A percentile compares a stretch with the other conserved stretches of the same genome.
phyloP scores from a whole-genome alignment of 768 basidiomycete species.

The Dioszegia crocea region DNA sequence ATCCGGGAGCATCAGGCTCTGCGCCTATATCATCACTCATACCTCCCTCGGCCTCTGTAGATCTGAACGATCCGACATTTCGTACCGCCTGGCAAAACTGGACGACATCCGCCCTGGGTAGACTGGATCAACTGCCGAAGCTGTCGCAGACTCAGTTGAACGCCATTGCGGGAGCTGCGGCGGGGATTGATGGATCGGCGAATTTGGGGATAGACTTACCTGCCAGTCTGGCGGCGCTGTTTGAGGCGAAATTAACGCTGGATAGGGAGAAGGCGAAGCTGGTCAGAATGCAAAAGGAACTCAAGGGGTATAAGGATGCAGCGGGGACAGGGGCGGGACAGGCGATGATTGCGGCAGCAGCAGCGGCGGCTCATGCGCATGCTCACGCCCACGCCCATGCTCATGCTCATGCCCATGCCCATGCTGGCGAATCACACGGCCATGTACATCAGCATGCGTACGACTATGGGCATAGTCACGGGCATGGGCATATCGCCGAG shows the following conservation, averaged over 20 bases:
- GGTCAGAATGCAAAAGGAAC: constrained; percentile 43
- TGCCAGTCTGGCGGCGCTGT: constrained; percentile 43
- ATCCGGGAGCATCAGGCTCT: background rate
- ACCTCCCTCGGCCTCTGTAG: constrained; percentile 9
- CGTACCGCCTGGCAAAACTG: constrained; percentile 22
- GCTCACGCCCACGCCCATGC: constrained; percentile 21
- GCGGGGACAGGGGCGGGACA: constrained; percentile 4
- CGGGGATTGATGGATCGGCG: constrained; percentile 21
- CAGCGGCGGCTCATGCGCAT: constrained; percentile 15
- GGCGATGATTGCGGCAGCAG: background rate
- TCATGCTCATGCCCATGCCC: constrained; percentile 16
- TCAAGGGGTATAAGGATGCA: constrained; percentile 38
- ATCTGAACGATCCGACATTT: constrained; percentile 24
- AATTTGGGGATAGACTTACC: constrained; percentile 34
- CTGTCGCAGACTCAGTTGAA: constrained; percentile 30
- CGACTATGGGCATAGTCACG: constrained; percentile 2
- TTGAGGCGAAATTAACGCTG: constrained; percentile 44
- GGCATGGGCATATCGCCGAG: background rate
- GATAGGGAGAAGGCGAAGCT: constrained; percentile 47
- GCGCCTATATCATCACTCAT: constrained; percentile 6
- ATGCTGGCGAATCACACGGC: constrained; percentile 14
- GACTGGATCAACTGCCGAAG: constrained; percentile 31
- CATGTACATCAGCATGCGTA: constrained; percentile 3
- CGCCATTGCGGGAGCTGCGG: constrained; percentile 36
- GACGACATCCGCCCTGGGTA: constrained; percentile 31